These are phyloP conservation scores for Paracoccidioides brasiliensis DNA, from an alignment of 2,329 filamentous ascomycete species.

Conservation along the genomic window DNA sequence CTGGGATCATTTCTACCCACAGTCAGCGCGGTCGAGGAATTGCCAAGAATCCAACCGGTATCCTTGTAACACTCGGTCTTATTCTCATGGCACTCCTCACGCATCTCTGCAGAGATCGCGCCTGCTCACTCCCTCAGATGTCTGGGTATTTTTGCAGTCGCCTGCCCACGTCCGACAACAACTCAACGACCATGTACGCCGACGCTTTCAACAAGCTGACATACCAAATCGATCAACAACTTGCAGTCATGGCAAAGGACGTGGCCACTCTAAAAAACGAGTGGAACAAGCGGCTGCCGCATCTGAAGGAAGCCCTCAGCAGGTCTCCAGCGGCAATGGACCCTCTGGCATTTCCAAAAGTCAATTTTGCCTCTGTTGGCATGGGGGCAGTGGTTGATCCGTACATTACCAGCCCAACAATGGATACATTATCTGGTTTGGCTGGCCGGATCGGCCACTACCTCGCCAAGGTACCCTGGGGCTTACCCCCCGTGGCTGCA, in stretches of 20 bases:
- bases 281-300: slow-evolving; percentile 7
- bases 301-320: slow-evolving; percentile 7
- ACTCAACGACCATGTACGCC: slow-evolving; percentile 4
- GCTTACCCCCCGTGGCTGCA: slow-evolving; percentile 40
- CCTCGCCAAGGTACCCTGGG: slow-evolving; percentile 8
- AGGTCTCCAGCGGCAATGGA: slow-evolving; percentile 6
- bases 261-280: slow-evolving; percentile 9
- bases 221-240: slow-evolving; percentile 8
- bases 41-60: not conserved
- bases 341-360: slow-evolving; percentile 23
- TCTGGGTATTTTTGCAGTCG: slow-evolving; percentile 3
- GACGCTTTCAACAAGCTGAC: slow-evolving; percentile 10
- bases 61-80: not conserved
- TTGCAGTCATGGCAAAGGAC: slow-evolving; percentile 9
- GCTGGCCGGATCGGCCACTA: slow-evolving; percentile 12
- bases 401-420: slow-evolving; percentile 45
- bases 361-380: slow-evolving; percentile 62
- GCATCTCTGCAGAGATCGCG: not conserved
- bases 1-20: not conserved
- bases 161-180: not conserved
- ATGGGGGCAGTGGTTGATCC: slow-evolving; percentile 54
- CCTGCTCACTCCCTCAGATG: not conserved
- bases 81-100: not conserved
- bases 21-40: not conserved
- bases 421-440: slow-evolving; percentile 19